Percentiles rank a stretch among this genome's conserved stretches.
These are phyloP conservation scores for Ceratobasidium sp. DNA, from an alignment of 1,284 basidiomycete genomes.

Conservation along the genomic window DNA sequence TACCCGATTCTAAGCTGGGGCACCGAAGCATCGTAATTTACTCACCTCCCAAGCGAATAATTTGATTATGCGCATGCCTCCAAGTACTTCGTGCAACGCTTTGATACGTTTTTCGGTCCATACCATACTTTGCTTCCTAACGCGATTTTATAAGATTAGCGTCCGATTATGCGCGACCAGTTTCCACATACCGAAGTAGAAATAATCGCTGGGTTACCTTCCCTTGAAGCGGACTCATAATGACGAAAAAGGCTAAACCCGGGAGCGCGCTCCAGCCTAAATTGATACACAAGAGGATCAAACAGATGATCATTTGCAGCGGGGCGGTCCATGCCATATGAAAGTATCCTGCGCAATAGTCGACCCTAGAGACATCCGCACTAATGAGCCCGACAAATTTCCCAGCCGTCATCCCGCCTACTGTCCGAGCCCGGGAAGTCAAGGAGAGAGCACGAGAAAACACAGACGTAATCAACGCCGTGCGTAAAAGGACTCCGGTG, in stretches of 20 bases:
- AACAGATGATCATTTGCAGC: conserved; percentile 73
- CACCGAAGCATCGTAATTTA: not conserved
- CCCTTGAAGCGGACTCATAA: conserved; percentile 70
- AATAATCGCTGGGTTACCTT: conserved; percentile 80
- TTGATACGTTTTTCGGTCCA: conserved; percentile 85
- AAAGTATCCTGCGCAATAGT: conserved; percentile 83
- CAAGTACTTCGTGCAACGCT: conserved; percentile 78
- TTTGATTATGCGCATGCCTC: conserved; percentile 54
- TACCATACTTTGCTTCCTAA: conserved; percentile 80
- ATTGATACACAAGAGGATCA: conserved; percentile 70
- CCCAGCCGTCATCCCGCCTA: conserved; percentile 72
- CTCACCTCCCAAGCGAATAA: conserved; percentile 40
- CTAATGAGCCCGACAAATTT: conserved; percentile 91
- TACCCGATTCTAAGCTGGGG: too few species aligned
- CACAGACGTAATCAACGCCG: conserved; percentile 87
- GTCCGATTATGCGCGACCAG: not conserved
- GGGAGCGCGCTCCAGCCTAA: conserved; percentile 83
- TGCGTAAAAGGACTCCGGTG: conserved; percentile 74
- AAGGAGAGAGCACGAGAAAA: conserved; percentile 81
- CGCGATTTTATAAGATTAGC: conserved; percentile 39
- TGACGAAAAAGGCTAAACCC: conserved; percentile 80
- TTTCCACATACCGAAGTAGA: conserved; percentile 1
- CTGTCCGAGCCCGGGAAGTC: conserved; percentile 79
- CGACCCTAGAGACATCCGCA: conserved; percentile 89
- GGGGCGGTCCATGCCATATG: conserved; percentile 81